phyloP scores from a whole-genome alignment of 1,284 basidiomycete genomes.

The Mycosarcoma mackinlayi region DNA sequence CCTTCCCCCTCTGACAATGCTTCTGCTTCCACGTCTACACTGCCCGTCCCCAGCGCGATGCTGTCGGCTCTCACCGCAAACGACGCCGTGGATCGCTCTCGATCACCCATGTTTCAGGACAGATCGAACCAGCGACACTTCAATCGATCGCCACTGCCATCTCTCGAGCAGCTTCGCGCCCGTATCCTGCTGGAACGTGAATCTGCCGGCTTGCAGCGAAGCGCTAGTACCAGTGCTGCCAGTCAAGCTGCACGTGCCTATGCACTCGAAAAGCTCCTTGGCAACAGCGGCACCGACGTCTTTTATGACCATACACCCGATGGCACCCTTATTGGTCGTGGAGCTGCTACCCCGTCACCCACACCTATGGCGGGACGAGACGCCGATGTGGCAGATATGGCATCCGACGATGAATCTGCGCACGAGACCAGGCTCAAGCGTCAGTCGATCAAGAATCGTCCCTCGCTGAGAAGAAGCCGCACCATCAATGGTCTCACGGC shows the following conservation, averaged over 20 bases:
- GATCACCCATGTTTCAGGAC: constrained; percentile 34
- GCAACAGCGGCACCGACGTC: constrained; percentile 51
- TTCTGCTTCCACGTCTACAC: constrained; percentile 5
- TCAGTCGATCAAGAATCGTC: constrained; percentile 34
- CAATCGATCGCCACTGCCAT: constrained; percentile 57
- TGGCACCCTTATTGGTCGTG: constrained; percentile 35
- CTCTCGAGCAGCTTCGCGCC: constrained; percentile 63
- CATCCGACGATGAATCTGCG: constrained; percentile 41
- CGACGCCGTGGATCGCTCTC: constrained; percentile 19
- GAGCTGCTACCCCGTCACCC: constrained; percentile 36
- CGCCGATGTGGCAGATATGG: constrained; percentile 28
- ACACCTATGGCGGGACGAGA: constrained; percentile 13
- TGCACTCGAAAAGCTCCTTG: constrained; percentile 65
- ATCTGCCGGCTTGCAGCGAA: constrained; percentile 51
- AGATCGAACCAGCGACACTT: constrained; percentile 26
- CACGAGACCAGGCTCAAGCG: constrained; percentile 31
- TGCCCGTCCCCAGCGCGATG: neutral
- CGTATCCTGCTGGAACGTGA: constrained; percentile 62
- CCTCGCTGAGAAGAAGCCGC: constrained; percentile 39
- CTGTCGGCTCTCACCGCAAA: constrained; percentile 9
- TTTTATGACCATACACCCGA: constrained; percentile 49
- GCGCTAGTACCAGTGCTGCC: constrained; percentile 60
- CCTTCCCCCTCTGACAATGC: constrained; percentile 1
- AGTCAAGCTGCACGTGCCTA: constrained; percentile 65
- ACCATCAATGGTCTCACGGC: constrained; percentile 59